These are phyloP conservation scores for Sporormia fimetaria DNA, from an alignment of 495 filamentous ascomycete species.

Conservation along the genomic window DNA sequence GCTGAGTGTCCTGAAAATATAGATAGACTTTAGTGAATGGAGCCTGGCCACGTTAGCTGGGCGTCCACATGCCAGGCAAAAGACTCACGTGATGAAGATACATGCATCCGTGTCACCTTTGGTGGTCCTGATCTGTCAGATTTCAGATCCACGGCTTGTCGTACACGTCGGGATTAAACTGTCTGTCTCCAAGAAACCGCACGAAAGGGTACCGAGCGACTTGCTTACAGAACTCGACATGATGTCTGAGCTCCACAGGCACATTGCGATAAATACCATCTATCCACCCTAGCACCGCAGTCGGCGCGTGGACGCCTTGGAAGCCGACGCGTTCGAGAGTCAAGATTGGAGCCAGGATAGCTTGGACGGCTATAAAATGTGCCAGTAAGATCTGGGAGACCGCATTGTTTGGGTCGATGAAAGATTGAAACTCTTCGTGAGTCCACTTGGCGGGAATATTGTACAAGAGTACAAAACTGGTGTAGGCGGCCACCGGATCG, in stretches of 20 bases:
- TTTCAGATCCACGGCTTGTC: neutral
- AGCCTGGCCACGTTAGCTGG: no score
- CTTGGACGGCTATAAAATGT: conserved; percentile 49
- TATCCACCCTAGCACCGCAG: conserved; percentile 18
- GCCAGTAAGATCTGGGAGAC: conserved; percentile 41
- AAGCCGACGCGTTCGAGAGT: conserved; percentile 22
- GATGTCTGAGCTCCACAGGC: conserved; percentile 9
- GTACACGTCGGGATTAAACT: conserved; percentile 16
- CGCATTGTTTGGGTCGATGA: conserved; percentile 42
- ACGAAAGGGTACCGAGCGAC: conserved; percentile 21
- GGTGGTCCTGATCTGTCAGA: neutral
- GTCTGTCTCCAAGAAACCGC: conserved; percentile 15
- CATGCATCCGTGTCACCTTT: neutral
- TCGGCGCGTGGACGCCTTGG: conserved; percentile 22
- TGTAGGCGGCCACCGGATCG: conserved; percentile 27
- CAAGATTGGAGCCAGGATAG: conserved; percentile 41
- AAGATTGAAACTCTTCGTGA: conserved; percentile 42
- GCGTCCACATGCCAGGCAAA: no score
- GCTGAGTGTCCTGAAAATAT: no score
- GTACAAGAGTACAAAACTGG: conserved; percentile 31
- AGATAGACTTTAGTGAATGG: no score
- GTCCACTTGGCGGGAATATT: conserved; percentile 36
- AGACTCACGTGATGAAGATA: no score
- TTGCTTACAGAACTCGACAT: conserved; percentile 18
- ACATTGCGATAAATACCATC: conserved; percentile 24